Conservation (phyloP, 2,329 filamentous ascomycete genomes). For the Thelonectria olida region DNA sequence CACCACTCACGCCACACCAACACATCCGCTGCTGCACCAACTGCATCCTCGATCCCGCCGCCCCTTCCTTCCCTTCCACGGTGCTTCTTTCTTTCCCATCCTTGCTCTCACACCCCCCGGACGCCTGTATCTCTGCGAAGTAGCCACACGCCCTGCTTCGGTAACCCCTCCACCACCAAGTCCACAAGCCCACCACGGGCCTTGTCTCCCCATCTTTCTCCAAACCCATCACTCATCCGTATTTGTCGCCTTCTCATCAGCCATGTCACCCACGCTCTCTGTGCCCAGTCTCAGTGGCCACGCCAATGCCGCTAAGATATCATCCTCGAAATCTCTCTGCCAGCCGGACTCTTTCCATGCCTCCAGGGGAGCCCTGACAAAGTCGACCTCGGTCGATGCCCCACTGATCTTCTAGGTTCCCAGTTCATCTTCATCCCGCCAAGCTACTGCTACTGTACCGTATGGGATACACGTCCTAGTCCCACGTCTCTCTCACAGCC, state of each 20-base stretch:
- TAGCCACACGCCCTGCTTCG: neutral
- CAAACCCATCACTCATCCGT: conserved; percentile 30
- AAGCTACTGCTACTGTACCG: neutral
- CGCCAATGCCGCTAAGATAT: conserved; percentile 16
- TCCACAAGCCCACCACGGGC: neutral
- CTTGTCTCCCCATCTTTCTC: conserved; percentile 35
- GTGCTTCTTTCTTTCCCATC: neutral
- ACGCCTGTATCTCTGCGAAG: neutral
- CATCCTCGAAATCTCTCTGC: conserved; percentile 11
- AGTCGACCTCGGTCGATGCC: conserved; percentile 39
- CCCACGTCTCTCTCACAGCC: neutral
- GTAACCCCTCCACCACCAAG: conserved; percentile 8
- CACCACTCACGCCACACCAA: conserved; percentile 2
- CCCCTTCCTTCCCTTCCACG: conserved; percentile 1
- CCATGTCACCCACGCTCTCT: conserved; percentile 28
- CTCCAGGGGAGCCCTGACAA: conserved; percentile 26
- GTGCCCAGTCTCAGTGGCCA: conserved; percentile 27
- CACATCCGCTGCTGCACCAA: neutral
- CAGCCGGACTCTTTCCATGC: conserved; percentile 18
- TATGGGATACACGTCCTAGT: conserved; percentile 1
- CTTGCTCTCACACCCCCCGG: neutral
- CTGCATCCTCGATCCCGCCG: conserved; percentile 11
- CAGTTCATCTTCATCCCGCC: conserved; percentile 27
- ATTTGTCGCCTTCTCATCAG: conserved; percentile 20
- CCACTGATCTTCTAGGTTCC: conserved; percentile 37